Evolutionary conservation across 441 rosid species (phyloP), one percentile per base, ranked within the genome.

Genomic region (Brassica balearica): DNA sequence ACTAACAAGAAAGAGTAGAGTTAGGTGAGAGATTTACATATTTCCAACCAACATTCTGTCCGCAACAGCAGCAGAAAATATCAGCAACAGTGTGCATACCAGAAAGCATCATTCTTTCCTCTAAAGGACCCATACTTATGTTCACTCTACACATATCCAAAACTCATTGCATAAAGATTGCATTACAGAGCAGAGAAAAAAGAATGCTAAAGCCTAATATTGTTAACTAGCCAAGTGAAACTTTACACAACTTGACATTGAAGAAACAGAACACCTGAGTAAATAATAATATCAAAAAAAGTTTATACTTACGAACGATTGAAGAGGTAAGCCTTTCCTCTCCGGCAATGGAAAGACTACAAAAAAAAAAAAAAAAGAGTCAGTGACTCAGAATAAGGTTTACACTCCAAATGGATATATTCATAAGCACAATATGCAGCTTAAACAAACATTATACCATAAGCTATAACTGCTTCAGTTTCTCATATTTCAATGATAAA

Each of bases 1-100:
- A 48, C 36, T 10, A 56, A 15, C 72, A 58, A 61, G 81, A 79
- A 67, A 74, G 80, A 79, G 73, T 70, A 61, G 61, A 74, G 72
- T 51, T 36, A 55, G 65, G 66, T 55, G 68, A 68, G 72, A 68
- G 60, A 36, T 32, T 43, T 90, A 92, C 99, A 25, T 92, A 95
- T 95, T 95, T 95, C 99, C 99, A 92, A 81, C 99, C 99, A 74
- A 92, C 89, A 60, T 87, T 89, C 76, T 89, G 95, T 77, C 97
- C 97, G 60, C 97, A 95, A 38, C 88, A 87, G 85, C 97, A 93
- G 81, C 99, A 95, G 85, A 85, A 95, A 38, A 88, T 82, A 78
- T 95, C 99, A 17, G 91, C 91, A 36, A 93, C 97, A 1, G 96
- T 92, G 64, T 95, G 97, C 88, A 88, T 64, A 67, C 99, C 95